phyloP scores from a whole-genome alignment of 176 grass and related monocot genomes.

The Phyllostachys edulis region DNA sequence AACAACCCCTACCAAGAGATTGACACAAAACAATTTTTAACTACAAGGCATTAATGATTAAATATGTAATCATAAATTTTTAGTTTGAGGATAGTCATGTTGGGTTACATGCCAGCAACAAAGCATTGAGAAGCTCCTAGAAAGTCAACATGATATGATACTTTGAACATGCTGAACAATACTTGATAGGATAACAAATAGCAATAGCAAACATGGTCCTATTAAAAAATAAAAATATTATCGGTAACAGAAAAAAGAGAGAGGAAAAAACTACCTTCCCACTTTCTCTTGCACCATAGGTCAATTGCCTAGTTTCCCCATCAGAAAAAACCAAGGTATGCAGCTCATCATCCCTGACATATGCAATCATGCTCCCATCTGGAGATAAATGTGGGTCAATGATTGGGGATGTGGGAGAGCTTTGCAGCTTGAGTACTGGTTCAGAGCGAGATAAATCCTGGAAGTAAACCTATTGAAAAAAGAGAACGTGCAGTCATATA shows the following conservation, averaged over 20 bases:
- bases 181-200: constrained; percentile 4
- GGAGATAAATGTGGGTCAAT: constrained; percentile 94
- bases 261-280: constrained; percentile 60
- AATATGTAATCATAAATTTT: not conserved
- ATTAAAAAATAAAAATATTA: not conserved
- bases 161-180: constrained; percentile 9
- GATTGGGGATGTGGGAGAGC: constrained; percentile 71
- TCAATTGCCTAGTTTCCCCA: constrained; percentile 72
- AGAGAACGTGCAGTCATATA: constrained; percentile 3
- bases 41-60: not conserved
- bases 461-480: constrained; percentile 79
- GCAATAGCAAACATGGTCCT: not conserved
- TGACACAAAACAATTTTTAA: constrained; percentile 7
- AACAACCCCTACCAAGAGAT: not conserved
- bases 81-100: constrained; percentile 2
- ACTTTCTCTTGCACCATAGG: constrained; percentile 71
- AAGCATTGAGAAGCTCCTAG: constrained; percentile 4
- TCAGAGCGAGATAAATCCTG: constrained; percentile 88
- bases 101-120: not conserved
- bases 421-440: constrained; percentile 78
- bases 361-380: constrained; percentile 89
- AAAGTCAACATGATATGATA: not conserved
- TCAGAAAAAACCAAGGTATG: constrained; percentile 57
- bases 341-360: constrained; percentile 85
- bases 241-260: not conserved